Base-by-base conservation (phyloP, 1,284 basidiomycete species). In the Marasmius sp. region DNA sequence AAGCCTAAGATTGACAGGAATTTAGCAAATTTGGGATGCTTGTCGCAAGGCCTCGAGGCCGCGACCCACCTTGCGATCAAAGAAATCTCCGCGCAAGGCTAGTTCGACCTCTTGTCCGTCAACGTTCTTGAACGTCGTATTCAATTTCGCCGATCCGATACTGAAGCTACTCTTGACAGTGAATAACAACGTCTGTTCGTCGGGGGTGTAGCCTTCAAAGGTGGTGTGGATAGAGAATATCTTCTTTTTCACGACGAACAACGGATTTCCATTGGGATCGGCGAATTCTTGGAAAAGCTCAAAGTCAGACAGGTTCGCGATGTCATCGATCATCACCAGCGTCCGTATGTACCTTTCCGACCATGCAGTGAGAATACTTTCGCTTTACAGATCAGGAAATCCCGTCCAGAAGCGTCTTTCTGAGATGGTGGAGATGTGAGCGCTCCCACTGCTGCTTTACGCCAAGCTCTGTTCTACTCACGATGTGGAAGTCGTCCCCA, bases 191-290 rank as follows among this genome's bases (percentile, higher is more conserved):
- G 22, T 58, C 47, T 55, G 53, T 47, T 61, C 63, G 18, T 61
- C 63, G 14, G 63, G 52, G 34, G 60, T 53, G 20, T 58, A 60
- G 6, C 50, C 63, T 50, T 64, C 52, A 41, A 64, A 58, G 9
- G 63, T 64, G 43, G 60, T 61, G 47, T 64, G 63, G 38, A 64
- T 58, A 10, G 57, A 55, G 43, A 64, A 53, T 12, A 61, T 51
- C 39, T 61, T 58, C 36, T 50, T 61, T 57, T 61, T 61, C 43
- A 64, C 43, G 47, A 54, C 39, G 57, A 64, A 64, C 6, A 64
- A 57, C 27, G 51, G 38, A 33, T 56, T 57, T 43, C 63, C 63
- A 20, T 53, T 49, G 14, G 51, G 22, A 45, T 64, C 63, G 14
- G 12, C 10, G 45, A 63, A 63, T 45, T 60, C 61, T 63, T 27